phyloP scores from a whole-genome alignment of 805 yeast genomes.

The Saturnispora bothae region DNA sequence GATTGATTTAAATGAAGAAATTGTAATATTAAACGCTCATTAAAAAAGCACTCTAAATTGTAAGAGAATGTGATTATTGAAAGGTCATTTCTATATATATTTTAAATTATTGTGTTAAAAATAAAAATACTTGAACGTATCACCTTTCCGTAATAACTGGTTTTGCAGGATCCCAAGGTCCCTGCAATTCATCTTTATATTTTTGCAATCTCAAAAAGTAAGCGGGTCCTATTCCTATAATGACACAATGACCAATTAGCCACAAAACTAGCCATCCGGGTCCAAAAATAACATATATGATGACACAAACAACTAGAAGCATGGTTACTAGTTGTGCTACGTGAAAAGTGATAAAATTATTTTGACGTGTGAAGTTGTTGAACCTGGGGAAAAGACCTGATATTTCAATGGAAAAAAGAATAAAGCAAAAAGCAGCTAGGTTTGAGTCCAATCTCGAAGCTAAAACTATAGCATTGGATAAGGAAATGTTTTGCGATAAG shows the following conservation, averaged over 20 bases:
- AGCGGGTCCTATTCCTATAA: constrained; percentile 52
- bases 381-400: constrained; percentile 67
- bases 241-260: constrained; percentile 36
- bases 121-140: too few species aligned
- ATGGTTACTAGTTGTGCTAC: constrained; percentile 25
- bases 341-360: constrained; percentile 24
- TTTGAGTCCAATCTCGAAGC: constrained; percentile 79
- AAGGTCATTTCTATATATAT: background rate
- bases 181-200: constrained; percentile 77
- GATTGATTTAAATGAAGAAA: too few species aligned
- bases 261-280: constrained; percentile 35
- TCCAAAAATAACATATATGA: constrained; percentile 32
- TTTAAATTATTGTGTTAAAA: too few species aligned
- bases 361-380: constrained; percentile 45
- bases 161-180: constrained; percentile 88
- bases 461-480: constrained; percentile 78
- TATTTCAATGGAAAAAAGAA: constrained; percentile 59
- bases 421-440: constrained; percentile 71
- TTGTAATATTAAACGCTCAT: too few species aligned
- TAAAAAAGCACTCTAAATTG: too few species aligned
- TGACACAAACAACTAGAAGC: constrained; percentile 23
- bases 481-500: constrained; percentile 72
- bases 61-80: background rate
- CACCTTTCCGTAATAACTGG: too few species aligned
- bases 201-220: constrained; percentile 63